Evolutionary conservation across 129 eudicot genomes (phyloP).

Genomic region (Oenanthe sinensis): DNA sequence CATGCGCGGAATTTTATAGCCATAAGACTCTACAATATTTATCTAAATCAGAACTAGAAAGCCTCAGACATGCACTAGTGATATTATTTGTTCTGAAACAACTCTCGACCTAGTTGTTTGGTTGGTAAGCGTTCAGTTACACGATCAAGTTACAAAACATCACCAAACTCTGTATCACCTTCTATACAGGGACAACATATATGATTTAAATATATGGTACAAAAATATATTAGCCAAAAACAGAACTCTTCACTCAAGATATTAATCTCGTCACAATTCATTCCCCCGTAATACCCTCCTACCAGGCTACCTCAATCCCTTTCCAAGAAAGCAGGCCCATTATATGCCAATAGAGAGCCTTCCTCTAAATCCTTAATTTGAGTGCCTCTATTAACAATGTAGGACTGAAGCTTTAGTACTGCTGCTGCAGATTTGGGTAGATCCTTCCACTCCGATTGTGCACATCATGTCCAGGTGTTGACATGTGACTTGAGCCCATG

Average conservation of each 20-base stretch:
- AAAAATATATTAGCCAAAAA: not conserved
- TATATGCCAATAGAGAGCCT: conserved; percentile 34
- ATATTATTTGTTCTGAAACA: too few species aligned
- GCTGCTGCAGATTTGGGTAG: conserved; percentile 27
- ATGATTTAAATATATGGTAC: not conserved
- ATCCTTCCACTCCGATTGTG: conserved; percentile 73
- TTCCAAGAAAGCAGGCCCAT: conserved; percentile 32
- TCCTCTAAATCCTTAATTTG: conserved; percentile 23
- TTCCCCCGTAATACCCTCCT: conserved; percentile 25
- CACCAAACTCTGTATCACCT: not conserved
- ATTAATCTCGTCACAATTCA: not conserved
- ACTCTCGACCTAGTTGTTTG: not conserved
- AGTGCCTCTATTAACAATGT: conserved; percentile 26
- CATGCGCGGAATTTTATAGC: too few species aligned
- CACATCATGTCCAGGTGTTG: conserved; percentile 51
- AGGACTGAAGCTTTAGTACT: conserved; percentile 22
- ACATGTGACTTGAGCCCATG: conserved; percentile 54
- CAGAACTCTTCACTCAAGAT: not conserved
- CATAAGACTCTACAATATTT: too few species aligned
- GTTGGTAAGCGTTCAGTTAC: not conserved
- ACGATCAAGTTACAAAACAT: not conserved
- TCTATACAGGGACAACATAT: conserved; percentile 26
- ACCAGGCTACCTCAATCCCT: conserved; percentile 25
- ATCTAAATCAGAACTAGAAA: too few species aligned
- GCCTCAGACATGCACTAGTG: too few species aligned